Base-by-base conservation (phyloP, 1,284 basidiomycete species). In the Leccinum fuscescens region DNA sequence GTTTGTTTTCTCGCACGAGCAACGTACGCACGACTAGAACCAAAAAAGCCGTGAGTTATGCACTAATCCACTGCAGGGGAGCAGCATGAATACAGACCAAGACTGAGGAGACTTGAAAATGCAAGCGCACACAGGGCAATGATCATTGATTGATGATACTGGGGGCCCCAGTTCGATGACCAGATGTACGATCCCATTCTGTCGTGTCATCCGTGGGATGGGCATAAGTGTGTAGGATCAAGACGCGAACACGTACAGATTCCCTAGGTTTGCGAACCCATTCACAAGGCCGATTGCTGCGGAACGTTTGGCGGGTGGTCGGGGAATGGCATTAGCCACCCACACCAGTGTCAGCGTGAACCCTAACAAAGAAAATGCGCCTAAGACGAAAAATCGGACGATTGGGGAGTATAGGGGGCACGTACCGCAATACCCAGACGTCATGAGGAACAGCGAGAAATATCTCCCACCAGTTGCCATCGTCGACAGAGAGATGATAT, bases 391-490 rank as follows among this genome's bases (percentile, higher is more conserved):
- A 46, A 14, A 2, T 12, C 12, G n/a, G 29, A 39, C 0, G 53
- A 55, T 20, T 35, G 27, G 42, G 29, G 46, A 11, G 44, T 22
- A 35, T 27, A 24, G n/a, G 27, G 12, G 3, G 17, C 20, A 71
- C 81, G 48, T 54, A 82, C 85, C 85, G 4, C 75, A 76, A 65
- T 83, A 84, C 53, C 85, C 85, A 56, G 70, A 72, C 0, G 86
- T 80, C 85, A 88, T 86, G 31, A 88, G 75, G 74, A 89, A 90
- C 69, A 90, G 74, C 1, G 83, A 79, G 46, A 90, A 75, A 66
- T 91, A 90, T 57, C 88, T 80, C 3, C 78, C 84, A 1, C 74
- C 81, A 3, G 79, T 78, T 6, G 75, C 77, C 73, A 80, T 79
- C 0, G 87, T 88, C 1, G 79, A 80, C 17, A 87, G 71, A 4